A percentile compares a stretch with the other conserved stretches of the same genome.
Evolutionary conservation across 768 basidiomycete species (phyloP).

Genomic region (Tylopilus sp.): DNA sequence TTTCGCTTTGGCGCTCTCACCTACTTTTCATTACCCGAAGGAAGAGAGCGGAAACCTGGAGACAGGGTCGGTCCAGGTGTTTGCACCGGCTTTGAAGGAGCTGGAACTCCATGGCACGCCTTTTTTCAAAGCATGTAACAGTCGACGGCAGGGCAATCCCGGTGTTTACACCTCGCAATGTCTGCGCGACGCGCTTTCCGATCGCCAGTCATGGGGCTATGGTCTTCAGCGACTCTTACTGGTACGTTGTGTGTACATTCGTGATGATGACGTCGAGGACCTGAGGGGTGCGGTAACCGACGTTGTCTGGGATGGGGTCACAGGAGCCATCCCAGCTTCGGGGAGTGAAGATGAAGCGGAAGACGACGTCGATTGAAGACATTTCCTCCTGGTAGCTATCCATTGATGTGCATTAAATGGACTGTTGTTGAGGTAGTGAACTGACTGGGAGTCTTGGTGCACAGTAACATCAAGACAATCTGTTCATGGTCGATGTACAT

Average conservation of each 20-base stretch:
- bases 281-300: slow-evolving; percentile 8
- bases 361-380: background rate
- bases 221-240: slow-evolving; percentile 12
- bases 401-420: too few relatives aligned
- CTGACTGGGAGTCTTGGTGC: too few relatives aligned
- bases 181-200: slow-evolving; percentile 15
- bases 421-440: too few relatives aligned
- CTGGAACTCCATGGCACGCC: slow-evolving; percentile 5
- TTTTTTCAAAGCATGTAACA: slow-evolving; percentile 10
- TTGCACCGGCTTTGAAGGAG: slow-evolving; percentile 16
- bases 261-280: background rate
- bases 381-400: too few relatives aligned
- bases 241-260: slow-evolving; percentile 10
- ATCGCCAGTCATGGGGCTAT: slow-evolving; percentile 9
- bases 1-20: slow-evolving; percentile 8
- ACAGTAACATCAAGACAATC: too few relatives aligned
- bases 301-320: slow-evolving; percentile 19
- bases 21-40: background rate
- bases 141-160: background rate
- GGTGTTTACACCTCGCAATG: slow-evolving; percentile 8
- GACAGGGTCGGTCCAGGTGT: slow-evolving; percentile 1
- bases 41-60: background rate
- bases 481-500: too few relatives aligned
- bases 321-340: background rate
- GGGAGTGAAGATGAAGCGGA: slow-evolving; percentile 4